phyloP scores from a whole-genome alignment of 2,329 filamentous ascomycete species.

The Trichothecium roseum region DNA sequence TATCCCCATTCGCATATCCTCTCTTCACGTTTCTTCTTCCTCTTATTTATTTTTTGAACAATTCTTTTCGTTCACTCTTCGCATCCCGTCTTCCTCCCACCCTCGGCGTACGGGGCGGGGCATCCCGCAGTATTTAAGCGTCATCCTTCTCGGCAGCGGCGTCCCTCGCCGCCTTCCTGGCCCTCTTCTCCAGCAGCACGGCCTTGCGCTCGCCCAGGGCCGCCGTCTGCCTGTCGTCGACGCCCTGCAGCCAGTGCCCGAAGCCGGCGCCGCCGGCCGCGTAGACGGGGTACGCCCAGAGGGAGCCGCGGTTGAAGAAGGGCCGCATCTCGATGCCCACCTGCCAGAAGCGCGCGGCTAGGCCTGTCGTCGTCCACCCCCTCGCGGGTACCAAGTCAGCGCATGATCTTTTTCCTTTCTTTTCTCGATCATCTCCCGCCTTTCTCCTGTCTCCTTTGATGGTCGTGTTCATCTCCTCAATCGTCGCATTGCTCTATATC shows the following conservation, averaged over 20 bases:
- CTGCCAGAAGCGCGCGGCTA: slow-evolving; percentile 90
- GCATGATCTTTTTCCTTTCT: background rate
- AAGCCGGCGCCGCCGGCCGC: slow-evolving; percentile 79
- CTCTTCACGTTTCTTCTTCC: background rate
- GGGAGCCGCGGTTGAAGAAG: slow-evolving; percentile 71
- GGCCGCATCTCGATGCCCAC: slow-evolving; percentile 98
- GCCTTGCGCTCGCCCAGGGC: slow-evolving; percentile 72
- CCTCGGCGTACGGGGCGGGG: no score
- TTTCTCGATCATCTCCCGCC: background rate
- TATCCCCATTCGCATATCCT: background rate
- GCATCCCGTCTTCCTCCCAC: slow-evolving; percentile 5
- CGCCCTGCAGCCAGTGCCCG: slow-evolving; percentile 92
- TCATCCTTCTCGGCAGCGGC: slow-evolving; percentile 24
- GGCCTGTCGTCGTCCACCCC: slow-evolving; percentile 48
- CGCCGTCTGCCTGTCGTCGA: slow-evolving; percentile 72
- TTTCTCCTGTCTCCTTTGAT: slow-evolving; percentile 5
- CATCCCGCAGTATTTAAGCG: no score
- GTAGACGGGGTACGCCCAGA: slow-evolving; percentile 90
- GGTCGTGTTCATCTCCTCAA: background rate
- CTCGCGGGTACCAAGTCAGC: background rate
- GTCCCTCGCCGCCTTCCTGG: slow-evolving; percentile 43
- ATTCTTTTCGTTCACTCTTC: slow-evolving; percentile 3
- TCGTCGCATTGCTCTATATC: background rate
- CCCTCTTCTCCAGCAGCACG: slow-evolving; percentile 78
- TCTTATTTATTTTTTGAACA: background rate